phyloP scores from a whole-genome alignment of 345 rosid species.

The Lepidium africanum region DNA sequence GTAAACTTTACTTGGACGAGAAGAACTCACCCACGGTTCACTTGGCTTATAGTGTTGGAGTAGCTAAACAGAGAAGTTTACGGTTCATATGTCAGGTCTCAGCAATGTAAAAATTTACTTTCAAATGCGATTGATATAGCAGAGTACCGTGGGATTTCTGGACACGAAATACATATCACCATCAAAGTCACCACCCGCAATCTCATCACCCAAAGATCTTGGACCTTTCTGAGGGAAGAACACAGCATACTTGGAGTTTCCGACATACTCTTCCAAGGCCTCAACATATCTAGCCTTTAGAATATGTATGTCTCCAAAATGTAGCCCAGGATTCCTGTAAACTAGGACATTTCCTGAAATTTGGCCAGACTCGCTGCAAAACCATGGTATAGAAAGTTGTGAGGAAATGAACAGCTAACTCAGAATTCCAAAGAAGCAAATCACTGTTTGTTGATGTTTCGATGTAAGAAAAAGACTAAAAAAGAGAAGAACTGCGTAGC shows the following conservation, averaged over 20 bases:
- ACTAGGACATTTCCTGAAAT: slow-evolving; percentile 72
- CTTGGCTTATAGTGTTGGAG: slow-evolving; percentile 39
- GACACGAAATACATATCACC: slow-evolving; percentile 77
- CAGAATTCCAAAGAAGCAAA: not conserved
- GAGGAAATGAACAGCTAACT: not conserved
- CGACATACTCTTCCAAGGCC: slow-evolving; percentile 43
- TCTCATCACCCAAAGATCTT: slow-evolving; percentile 75
- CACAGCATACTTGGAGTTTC: slow-evolving; percentile 68
- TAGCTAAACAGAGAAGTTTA: slow-evolving; percentile 31
- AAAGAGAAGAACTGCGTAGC: not conserved
- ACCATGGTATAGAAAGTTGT: not conserved
- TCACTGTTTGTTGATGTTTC: not conserved
- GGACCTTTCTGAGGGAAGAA: slow-evolving; percentile 61
- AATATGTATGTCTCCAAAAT: slow-evolving; percentile 77
- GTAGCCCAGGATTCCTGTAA: slow-evolving; percentile 72
- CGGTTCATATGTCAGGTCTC: not conserved
- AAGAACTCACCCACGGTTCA: slow-evolving; percentile 39
- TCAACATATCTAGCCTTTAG: slow-evolving; percentile 53
- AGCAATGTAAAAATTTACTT: not conserved
- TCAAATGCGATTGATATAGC: not conserved
- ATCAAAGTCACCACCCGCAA: slow-evolving; percentile 76
- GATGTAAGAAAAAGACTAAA: not conserved
- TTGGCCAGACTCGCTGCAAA: slow-evolving; percentile 52
- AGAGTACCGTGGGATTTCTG: slow-evolving; percentile 52
- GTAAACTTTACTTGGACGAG: slow-evolving; percentile 11